These are phyloP conservation scores for Adenanthera pavonina DNA, from an alignment of 306 rosid species.

Conservation along the genomic window DNA sequence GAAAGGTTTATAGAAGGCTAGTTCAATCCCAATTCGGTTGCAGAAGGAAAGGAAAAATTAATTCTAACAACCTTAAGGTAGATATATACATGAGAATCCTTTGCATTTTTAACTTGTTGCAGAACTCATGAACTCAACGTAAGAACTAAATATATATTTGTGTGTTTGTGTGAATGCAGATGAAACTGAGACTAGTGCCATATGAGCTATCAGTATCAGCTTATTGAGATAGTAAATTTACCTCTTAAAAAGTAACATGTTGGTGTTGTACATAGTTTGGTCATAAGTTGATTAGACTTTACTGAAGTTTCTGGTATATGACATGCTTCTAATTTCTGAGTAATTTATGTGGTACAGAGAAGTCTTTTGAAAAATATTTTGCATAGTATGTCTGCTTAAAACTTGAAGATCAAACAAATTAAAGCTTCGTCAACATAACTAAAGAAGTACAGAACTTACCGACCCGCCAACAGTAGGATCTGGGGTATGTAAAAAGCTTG, in stretches of 20 bases:
- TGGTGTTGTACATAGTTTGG: conserved; percentile 12
- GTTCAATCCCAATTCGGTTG: too few relatives aligned
- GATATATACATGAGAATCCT: too few relatives aligned
- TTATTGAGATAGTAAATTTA: not conserved
- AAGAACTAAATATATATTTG: too few relatives aligned
- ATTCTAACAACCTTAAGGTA: too few relatives aligned
- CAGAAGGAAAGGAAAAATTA: too few relatives aligned
- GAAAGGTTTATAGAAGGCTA: not conserved
- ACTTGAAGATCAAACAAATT: not conserved
- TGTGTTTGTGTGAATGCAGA: not conserved
- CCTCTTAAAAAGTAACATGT: not conserved
- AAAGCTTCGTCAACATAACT: not conserved
- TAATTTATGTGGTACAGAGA: not conserved
- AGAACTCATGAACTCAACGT: too few relatives aligned
- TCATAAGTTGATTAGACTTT: not conserved
- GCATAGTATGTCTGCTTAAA: not conserved
- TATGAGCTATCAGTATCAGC: not conserved
- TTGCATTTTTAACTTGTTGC: too few relatives aligned
- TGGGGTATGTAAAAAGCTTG: conserved; percentile 84
- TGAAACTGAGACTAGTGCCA: not conserved
- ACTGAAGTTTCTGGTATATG: not conserved
- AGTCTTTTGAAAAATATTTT: not conserved
- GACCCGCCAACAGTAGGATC: conserved; percentile 90
- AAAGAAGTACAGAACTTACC: conserved; percentile 43
- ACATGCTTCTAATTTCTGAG: not conserved